A percentile compares a stretch with the other conserved stretches of the same genome.
Conservation (phyloP, 768 basidiomycete species). For the Tricholoma matsutake region DNA sequence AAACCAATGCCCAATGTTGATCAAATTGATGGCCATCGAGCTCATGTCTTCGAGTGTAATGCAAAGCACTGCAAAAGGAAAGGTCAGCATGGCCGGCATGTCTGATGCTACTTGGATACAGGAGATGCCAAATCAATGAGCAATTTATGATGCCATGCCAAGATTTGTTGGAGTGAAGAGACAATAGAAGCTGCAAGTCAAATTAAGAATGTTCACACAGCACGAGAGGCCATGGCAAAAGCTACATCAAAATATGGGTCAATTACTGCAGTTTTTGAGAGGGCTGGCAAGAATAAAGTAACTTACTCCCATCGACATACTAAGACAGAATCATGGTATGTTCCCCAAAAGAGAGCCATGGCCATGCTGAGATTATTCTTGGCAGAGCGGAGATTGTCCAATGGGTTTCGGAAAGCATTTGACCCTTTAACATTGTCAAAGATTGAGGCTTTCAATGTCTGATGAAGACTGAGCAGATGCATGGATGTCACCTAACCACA, state of each 20-base stretch:
- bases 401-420: slow-evolving; percentile 9
- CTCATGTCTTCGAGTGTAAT: neutral
- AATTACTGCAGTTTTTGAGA: slow-evolving; percentile 24
- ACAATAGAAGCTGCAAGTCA: neutral
- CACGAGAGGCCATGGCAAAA: neutral
- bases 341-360: neutral
- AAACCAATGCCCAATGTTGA: neutral
- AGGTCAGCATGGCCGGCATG: too few species aligned
- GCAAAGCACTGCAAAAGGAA: neutral
- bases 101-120: neutral
- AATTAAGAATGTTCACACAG: neutral
- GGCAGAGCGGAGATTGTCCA: slow-evolving; percentile 26
- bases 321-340: slow-evolving; percentile 17
- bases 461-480: slow-evolving; percentile 32
- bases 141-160: neutral
- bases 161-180: slow-evolving; percentile 3
- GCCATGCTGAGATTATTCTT: neutral
- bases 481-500: slow-evolving; percentile 34
- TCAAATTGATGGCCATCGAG: neutral
- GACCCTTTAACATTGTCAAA: slow-evolving; percentile 28
- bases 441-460: slow-evolving; percentile 26
- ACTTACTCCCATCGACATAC: slow-evolving; percentile 24
- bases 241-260: slow-evolving; percentile 2
- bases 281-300: slow-evolving; percentile 20
- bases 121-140: neutral